Conservation (phyloP, 1,139 yeast species). For the Yarrowia galli region DNA sequence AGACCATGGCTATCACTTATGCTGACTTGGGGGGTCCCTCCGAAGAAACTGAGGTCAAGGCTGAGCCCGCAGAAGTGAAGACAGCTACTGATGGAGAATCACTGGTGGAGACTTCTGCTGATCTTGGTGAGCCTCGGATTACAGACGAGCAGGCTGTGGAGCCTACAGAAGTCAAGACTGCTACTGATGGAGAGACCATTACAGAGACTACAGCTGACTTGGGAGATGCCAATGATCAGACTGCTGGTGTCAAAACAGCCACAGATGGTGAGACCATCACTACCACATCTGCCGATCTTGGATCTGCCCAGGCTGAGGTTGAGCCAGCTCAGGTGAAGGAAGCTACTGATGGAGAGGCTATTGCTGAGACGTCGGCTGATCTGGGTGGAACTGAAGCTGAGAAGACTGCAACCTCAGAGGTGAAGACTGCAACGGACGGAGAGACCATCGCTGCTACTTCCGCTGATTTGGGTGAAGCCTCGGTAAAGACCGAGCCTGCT, state of each 20-base stretch:
- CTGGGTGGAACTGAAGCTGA: background rate
- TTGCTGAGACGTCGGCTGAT: background rate
- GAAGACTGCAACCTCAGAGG: too few species aligned
- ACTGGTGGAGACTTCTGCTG: background rate
- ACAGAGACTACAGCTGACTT: too few species aligned
- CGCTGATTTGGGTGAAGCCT: background rate
- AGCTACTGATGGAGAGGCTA: constrained; percentile 8
- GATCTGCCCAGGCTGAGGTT: background rate
- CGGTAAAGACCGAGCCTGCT: background rate
- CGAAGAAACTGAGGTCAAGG: background rate
- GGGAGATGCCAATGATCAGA: too few species aligned
- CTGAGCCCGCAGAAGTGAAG: background rate
- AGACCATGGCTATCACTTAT: background rate
- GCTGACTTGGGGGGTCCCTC: constrained; percentile 16
- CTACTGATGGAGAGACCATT: constrained; percentile 5
- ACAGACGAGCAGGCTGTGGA: too few species aligned
- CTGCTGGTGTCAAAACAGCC: background rate
- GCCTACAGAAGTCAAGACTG: background rate
- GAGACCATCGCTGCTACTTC: background rate
- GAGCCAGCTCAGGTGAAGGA: background rate
- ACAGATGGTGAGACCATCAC: constrained; percentile 7
- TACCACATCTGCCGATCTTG: background rate
- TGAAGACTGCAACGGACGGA: background rate
- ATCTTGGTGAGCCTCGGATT: background rate
- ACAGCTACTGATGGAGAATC: background rate